phyloP scores from a whole-genome alignment of 2,329 filamentous ascomycete genomes.

The Aspergillus chevalieri region DNA sequence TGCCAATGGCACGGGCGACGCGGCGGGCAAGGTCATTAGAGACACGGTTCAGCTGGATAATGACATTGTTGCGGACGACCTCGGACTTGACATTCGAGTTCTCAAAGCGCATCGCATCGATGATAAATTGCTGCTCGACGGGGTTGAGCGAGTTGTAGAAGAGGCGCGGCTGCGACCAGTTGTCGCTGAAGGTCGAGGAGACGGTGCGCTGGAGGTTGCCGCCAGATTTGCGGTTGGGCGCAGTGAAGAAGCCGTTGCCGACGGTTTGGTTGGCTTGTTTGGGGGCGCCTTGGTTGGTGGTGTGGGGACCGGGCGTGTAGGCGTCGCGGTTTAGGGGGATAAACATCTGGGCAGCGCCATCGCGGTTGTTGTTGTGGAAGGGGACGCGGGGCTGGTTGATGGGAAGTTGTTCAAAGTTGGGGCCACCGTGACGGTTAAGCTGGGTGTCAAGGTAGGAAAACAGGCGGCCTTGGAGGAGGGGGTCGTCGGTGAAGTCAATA shows the following conservation, averaged over 20 bases:
- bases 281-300: slow-evolving; percentile 57
- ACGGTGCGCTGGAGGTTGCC: slow-evolving; percentile 53
- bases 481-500: slow-evolving; percentile 67
- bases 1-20: slow-evolving; percentile 57
- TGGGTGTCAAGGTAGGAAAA: slow-evolving; percentile 74
- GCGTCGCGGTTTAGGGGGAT: slow-evolving; percentile 61
- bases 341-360: slow-evolving; percentile 60
- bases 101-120: slow-evolving; percentile 70
- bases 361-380: slow-evolving; percentile 69
- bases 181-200: slow-evolving; percentile 62
- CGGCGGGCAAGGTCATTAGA: slow-evolving; percentile 61
- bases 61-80: slow-evolving; percentile 58
- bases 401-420: slow-evolving; percentile 70
- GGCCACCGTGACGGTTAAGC: slow-evolving; percentile 62
- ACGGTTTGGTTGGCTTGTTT: slow-evolving; percentile 59
- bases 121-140: slow-evolving; percentile 63
- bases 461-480: slow-evolving; percentile 65
- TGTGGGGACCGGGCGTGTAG: slow-evolving; percentile 57
- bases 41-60: slow-evolving; percentile 63
- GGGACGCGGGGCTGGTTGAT: slow-evolving; percentile 62
- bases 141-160: slow-evolving; percentile 67
- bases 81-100: slow-evolving; percentile 53
- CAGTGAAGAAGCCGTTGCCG: slow-evolving; percentile 65
- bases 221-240: slow-evolving; percentile 49
- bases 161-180: slow-evolving; percentile 65